phyloP scores from a whole-genome alignment of 78 protist genomes.

The Mastigamoeba balamuthi region DNA sequence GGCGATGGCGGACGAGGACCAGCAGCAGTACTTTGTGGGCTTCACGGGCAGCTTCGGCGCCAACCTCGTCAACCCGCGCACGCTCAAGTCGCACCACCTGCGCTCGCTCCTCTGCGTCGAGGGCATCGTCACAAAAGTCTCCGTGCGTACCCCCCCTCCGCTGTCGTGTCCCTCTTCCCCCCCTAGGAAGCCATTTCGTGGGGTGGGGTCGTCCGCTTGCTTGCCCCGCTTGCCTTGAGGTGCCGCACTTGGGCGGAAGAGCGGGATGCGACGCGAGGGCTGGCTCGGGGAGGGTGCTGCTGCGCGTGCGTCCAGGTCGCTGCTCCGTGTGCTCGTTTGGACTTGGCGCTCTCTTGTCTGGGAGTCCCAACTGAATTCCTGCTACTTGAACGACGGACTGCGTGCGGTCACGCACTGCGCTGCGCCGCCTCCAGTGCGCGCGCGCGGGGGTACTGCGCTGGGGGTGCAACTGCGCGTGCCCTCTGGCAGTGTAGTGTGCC shows the following conservation, averaged over 20 bases:
- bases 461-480: too few species aligned
- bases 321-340: too few species aligned
- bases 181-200: conserved; percentile 19
- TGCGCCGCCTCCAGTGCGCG: not conserved
- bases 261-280: too few species aligned
- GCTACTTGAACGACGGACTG: not conserved
- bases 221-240: too few species aligned
- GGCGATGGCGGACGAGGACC: not conserved
- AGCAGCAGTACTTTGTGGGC: conserved; percentile 46
- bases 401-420: not conserved
- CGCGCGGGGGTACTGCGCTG: too few species aligned
- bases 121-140: conserved; percentile 94
- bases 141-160: not conserved
- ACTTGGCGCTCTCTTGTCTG: conserved; percentile 4
- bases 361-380: too few species aligned
- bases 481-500: too few species aligned
- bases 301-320: too few species aligned
- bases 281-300: too few species aligned
- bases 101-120: conserved; percentile 78
- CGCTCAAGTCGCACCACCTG: conserved; percentile 58
- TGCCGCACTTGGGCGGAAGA: too few species aligned
- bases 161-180: not conserved
- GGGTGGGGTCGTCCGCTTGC: too few species aligned
- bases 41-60: conserved; percentile 85
- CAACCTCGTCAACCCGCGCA: conserved; percentile 84